phyloP scores from a whole-genome alignment of 768 basidiomycete species.

The Tephrocybe rancida region DNA sequence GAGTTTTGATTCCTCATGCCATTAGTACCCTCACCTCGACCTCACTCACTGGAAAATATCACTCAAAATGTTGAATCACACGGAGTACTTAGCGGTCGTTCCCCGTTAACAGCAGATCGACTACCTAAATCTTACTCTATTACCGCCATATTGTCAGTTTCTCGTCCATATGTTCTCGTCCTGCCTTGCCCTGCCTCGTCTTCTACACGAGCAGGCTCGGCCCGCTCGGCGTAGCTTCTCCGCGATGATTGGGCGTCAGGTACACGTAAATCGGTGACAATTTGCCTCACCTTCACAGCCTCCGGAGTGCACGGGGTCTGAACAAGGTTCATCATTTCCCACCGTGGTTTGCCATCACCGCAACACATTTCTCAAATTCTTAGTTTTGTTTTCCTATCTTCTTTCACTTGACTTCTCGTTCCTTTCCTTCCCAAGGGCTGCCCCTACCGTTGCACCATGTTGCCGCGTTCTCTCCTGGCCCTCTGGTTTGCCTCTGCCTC shows the following conservation, averaged over 20 bases:
- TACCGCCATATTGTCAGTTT: no score
- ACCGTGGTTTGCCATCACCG: conserved; percentile 2
- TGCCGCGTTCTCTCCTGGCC: conserved; percentile 23
- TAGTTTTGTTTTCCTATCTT: background rate
- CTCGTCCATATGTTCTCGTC: no score
- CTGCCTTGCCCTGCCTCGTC: no score
- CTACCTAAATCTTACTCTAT: no score
- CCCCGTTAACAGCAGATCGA: no score
- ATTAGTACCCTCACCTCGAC: no score
- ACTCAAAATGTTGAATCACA: no score
- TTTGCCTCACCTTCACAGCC: background rate
- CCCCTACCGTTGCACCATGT: conserved; percentile 3
- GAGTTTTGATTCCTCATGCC: no score
- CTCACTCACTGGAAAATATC: no score
- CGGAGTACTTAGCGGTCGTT: no score
- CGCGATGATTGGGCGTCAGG: background rate
- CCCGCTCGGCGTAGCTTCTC: no score
- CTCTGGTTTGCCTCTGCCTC: conserved; percentile 26
- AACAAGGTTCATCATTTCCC: background rate
- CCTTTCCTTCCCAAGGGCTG: background rate
- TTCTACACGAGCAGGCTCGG: no score
- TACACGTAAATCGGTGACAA: background rate
- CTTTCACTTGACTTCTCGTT: conserved; percentile 1
- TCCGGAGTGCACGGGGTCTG: background rate
- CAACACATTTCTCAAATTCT: background rate